Evolutionary conservation across 1,284 basidiomycete genomes (phyloP), one percentile per base, ranked within the genome.

Genomic region (Irpex sp.): DNA sequence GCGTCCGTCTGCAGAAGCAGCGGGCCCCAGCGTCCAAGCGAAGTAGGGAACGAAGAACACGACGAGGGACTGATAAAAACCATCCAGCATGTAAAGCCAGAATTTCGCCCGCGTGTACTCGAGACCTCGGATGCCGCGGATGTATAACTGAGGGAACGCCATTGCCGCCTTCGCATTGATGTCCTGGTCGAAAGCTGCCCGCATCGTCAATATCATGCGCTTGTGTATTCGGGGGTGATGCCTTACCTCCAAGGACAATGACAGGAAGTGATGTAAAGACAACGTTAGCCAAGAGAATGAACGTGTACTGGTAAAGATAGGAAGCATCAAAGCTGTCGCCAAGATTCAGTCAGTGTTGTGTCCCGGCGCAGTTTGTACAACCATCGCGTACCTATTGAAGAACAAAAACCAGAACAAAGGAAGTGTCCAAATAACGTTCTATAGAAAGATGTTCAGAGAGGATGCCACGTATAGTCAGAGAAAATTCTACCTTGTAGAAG

Each of bases 251-350:
- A 64, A 98, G 85, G 60, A 92, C 83, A 64, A 94, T 93, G 68
- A 98, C 94, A 21, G 96, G 96, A 19, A 98, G 78, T 0, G 95
- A 97, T 2, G 96, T 98, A 80, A 98, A 99, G 71, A 94, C 80
- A 70, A 97, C 82, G 76, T 97, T 98, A 82, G 88, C 97, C 65
- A 96, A 80, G 69, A 97, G 78, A 68, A 97, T 88, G 78, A 96
- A 95, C 6, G 94, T 97, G 79, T 97, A 97, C 74, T 98, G 91
- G 77, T 96, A 98, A 67, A 98, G 79, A 79, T 98, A 98, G 1
- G 95, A 96, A 61, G 93, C 93, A 75, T 97, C 92, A 77, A 97
- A 98, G 75, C 92, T 93, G 73, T 19, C 62, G 37, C n/a, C 37
- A 62, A 68, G 67, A 61, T 56, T 19, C 64, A 3, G 69, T 17